These are phyloP conservation scores for Termitomyces bulborhizus DNA, from an alignment of 768 basidiomycete genomes.

Conservation along the genomic window DNA sequence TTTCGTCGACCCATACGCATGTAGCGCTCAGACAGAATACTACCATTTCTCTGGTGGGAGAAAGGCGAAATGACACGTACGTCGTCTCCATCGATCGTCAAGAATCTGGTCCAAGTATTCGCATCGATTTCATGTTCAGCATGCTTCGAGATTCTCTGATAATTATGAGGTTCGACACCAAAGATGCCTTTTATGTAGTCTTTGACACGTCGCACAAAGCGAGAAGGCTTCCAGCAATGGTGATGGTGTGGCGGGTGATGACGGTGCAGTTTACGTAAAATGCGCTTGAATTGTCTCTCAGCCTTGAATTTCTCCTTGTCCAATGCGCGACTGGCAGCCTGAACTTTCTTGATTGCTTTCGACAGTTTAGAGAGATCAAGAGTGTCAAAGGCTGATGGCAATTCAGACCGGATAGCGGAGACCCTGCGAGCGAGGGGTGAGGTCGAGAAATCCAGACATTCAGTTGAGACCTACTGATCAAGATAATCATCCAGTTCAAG, in stretches of 20 bases:
- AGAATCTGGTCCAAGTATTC: constrained; percentile 28
- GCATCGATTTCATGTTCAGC: neutral
- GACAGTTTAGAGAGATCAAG: constrained; percentile 39
- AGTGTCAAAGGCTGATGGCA: constrained; percentile 9
- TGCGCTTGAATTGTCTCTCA: constrained; percentile 42
- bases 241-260: constrained; percentile 16
- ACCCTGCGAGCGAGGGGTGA: constrained; percentile 31
- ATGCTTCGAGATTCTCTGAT: constrained; percentile 2
- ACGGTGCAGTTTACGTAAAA: constrained; percentile 33
- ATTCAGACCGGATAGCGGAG: constrained; percentile 33
- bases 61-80: constrained; percentile 1
- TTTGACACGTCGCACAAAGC: constrained; percentile 18
- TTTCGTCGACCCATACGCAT: neutral
- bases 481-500: constrained; percentile 60
- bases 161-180: constrained; percentile 27
- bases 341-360: constrained; percentile 39
- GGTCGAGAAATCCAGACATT: neutral
- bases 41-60: neutral
- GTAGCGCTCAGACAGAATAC: neutral
- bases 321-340: constrained; percentile 44
- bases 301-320: constrained; percentile 55
- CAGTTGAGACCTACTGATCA: constrained; percentile 36
- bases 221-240: constrained; percentile 15
- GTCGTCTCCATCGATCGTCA: constrained; percentile 18
- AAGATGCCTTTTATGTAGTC: constrained; percentile 32